phyloP scores from a whole-genome alignment of 441 rosid genomes.

The Melastoma candidum region DNA sequence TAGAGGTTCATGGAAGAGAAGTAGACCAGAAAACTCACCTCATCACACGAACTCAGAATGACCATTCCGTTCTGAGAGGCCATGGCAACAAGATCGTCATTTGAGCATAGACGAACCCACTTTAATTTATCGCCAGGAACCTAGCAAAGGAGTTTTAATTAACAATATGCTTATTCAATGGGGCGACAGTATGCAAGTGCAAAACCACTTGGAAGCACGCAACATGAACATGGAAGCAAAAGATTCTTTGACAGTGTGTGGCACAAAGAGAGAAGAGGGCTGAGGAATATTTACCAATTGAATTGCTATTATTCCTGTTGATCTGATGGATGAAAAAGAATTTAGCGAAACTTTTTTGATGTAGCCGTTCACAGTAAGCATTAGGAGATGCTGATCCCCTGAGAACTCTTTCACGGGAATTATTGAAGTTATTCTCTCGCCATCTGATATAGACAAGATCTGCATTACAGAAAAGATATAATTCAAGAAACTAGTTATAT shows the following conservation, averaged over 20 bases:
- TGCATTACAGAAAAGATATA: constrained; percentile 26
- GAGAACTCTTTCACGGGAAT: constrained; percentile 82
- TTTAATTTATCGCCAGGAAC: constrained; percentile 91
- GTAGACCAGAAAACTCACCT: constrained; percentile 33
- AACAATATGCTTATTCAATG: background rate
- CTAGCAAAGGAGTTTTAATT: constrained; percentile 27
- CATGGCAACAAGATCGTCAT: constrained; percentile 90
- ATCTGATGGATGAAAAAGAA: constrained; percentile 75
- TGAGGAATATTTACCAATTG: constrained; percentile 59
- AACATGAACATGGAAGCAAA: too few relatives aligned
- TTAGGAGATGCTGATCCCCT: constrained; percentile 73
- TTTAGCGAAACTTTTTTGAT: constrained; percentile 86
- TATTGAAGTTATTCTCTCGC: constrained; percentile 91
- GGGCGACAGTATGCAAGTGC: too few relatives aligned
- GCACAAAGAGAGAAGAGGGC: background rate
- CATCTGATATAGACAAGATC: constrained; percentile 78
- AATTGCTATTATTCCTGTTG: constrained; percentile 95
- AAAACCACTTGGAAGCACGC: too few relatives aligned
- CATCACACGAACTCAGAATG: constrained; percentile 68
- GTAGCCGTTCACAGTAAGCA: constrained; percentile 96
- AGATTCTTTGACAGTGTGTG: background rate
- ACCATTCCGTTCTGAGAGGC: constrained; percentile 97
- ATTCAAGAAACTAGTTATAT: constrained; percentile 6
- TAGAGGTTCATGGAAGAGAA: constrained; percentile 1
- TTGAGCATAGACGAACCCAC: constrained; percentile 93